phyloP scores from a whole-genome alignment of 371 early-diverging fungal genomes.

The Neoconidiobolus thromboides region DNA sequence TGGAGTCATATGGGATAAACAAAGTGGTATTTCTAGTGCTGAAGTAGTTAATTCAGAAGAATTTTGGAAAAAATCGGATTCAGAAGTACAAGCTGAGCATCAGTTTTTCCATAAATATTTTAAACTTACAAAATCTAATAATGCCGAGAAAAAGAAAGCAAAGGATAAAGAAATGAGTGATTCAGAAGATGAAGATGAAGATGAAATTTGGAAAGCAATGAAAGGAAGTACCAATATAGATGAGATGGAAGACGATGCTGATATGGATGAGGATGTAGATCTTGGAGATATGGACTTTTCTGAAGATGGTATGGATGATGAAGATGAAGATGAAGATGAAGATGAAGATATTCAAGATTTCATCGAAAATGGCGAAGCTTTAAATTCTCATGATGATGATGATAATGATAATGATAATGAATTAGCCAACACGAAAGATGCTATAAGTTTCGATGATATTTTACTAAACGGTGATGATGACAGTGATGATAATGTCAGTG shows the following conservation, averaged over 20 bases:
- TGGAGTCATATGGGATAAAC: constrained; percentile 17
- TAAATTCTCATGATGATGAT: constrained; percentile 14
- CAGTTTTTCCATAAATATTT: constrained; percentile 74
- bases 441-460: neutral
- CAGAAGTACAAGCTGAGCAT: constrained; percentile 41
- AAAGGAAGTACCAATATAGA: constrained; percentile 6
- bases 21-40: constrained; percentile 12
- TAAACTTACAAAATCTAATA: constrained; percentile 6
- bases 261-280: constrained; percentile 25
- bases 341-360: constrained; percentile 15
- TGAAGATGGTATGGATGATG: constrained; percentile 25
- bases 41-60: constrained; percentile 33
- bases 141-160: constrained; percentile 19
- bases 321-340: constrained; percentile 12
- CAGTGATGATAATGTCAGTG: constrained; percentile 8
- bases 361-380: constrained; percentile 11
- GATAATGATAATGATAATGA: neutral
- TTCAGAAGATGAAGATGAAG: constrained; percentile 21
- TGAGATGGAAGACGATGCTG: constrained; percentile 26
- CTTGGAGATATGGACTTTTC: constrained; percentile 30
- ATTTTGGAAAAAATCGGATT: constrained; percentile 31
- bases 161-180: constrained; percentile 18
- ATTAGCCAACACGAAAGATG: constrained; percentile 9
- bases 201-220: constrained; percentile 32
- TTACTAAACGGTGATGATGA: constrained; percentile 2